phyloP scores from a whole-genome alignment of 306 rosid species.

The Myrica gale region DNA sequence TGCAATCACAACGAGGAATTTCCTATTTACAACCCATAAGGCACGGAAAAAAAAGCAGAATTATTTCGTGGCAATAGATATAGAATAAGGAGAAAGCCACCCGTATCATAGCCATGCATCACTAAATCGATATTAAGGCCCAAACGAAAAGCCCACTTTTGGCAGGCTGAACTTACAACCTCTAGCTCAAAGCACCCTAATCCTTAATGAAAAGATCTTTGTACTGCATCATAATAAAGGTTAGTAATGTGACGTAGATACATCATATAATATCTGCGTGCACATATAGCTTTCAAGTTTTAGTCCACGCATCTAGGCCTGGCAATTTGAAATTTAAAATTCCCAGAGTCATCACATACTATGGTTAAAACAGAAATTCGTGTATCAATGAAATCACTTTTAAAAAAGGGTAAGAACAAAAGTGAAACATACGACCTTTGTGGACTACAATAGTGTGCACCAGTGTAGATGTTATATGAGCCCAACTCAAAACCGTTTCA shows the following conservation, averaged over 20 bases:
- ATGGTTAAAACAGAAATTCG: conserved; percentile 8
- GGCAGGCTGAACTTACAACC: neutral
- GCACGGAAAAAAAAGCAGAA: conserved; percentile 16
- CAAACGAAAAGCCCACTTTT: neutral
- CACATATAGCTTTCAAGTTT: neutral
- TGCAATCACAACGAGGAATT: conserved; percentile 39
- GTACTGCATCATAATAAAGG: neutral
- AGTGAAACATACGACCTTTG: conserved; percentile 3
- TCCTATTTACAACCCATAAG: neutral
- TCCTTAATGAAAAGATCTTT: neutral
- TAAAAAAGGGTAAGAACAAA: neutral
- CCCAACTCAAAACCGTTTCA: neutral
- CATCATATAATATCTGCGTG: neutral
- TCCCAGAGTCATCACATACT: conserved; percentile 11
- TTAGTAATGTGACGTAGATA: neutral
- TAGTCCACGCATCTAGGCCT: neutral
- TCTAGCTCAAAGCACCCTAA: neutral
- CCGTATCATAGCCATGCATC: neutral
- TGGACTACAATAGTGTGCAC: neutral
- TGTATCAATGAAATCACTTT: conserved; percentile 10
- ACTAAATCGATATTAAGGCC: neutral
- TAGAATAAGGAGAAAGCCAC: neutral
- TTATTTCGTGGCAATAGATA: too few relatives aligned
- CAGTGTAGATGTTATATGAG: conserved; percentile 4
- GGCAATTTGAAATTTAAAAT: conserved; percentile 13